Evolutionary conservation across 2,329 filamentous ascomycete species (phyloP).

Genomic region (Fusarium sp.): DNA sequence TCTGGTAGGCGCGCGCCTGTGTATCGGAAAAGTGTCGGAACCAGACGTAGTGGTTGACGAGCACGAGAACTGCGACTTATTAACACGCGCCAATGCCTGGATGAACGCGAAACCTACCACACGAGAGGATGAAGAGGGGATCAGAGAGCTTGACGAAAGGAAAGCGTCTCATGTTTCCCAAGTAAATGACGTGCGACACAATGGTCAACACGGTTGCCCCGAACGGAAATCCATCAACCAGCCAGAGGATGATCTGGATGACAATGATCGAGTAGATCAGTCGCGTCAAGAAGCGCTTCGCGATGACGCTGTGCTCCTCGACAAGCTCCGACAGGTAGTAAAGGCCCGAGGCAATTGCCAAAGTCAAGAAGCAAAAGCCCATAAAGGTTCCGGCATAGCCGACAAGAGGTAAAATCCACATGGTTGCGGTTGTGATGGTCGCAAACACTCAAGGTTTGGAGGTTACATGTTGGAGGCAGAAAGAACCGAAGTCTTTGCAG

Average conservation of each 20-base stretch:
- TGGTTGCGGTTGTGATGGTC: constrained; percentile 56
- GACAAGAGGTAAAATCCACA: constrained; percentile 96
- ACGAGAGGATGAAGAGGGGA: constrained; percentile 87
- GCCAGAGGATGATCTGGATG: constrained; percentile 78
- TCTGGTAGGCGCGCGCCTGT: constrained; percentile 68
- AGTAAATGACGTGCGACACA: constrained; percentile 84
- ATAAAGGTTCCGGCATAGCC: constrained; percentile 89
- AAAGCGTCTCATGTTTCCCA: constrained; percentile 83
- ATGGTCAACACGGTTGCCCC: constrained; percentile 80
- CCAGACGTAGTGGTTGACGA: constrained; percentile 95
- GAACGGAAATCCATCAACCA: constrained; percentile 89
- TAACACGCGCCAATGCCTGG: not conserved
- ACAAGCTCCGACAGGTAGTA: constrained; percentile 99
- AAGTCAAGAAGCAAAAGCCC: constrained; percentile 92
- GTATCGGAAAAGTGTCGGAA: constrained; percentile 88
- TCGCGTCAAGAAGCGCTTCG: constrained; percentile 85
- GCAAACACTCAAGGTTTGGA: constrained; percentile 25
- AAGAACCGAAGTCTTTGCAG: constrained; percentile 21
- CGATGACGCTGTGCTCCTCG: constrained; percentile 95
- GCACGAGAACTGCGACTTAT: constrained; percentile 74
- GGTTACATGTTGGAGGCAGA: constrained; percentile 41
- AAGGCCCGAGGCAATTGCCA: constrained; percentile 96
- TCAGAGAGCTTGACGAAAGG: constrained; percentile 87
- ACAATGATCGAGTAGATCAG: constrained; percentile 87
- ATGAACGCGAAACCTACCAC: constrained; percentile 65